Evolutionary conservation across 2,329 filamentous ascomycete species (phyloP).

Genomic region (Rhinocladiella similis): DNA sequence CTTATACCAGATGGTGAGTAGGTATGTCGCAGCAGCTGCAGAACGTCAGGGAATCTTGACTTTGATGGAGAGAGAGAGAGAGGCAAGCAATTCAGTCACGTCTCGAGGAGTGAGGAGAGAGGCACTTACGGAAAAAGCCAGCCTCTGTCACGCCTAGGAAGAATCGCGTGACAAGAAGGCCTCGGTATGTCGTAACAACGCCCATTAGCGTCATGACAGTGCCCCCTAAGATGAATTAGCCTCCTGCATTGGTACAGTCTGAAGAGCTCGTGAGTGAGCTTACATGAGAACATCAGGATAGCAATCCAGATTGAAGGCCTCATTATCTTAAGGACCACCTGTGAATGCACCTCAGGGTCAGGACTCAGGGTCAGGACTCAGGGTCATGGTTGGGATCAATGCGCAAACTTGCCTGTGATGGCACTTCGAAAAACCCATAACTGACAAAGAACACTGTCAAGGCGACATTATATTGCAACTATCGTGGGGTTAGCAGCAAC

Average conservation of each 20-base stretch:
- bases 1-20: conserved; percentile 37
- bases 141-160: conserved; percentile 51
- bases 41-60: conserved; percentile 34
- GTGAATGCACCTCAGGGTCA: no score
- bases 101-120: neutral
- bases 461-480: conserved; percentile 38
- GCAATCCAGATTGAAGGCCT: conserved; percentile 56
- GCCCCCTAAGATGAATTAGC: conserved; percentile 23
- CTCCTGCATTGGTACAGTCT: no score
- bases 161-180: conserved; percentile 51
- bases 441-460: conserved; percentile 44
- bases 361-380: no score
- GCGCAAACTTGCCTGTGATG: conserved; percentile 14
- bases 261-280: no score
- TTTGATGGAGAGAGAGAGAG: neutral
- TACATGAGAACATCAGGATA: conserved; percentile 46
- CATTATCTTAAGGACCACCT: conserved; percentile 41
- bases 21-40: conserved; percentile 30
- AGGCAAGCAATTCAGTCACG: neutral
- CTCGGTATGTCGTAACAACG: conserved; percentile 51
- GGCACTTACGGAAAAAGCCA: conserved; percentile 3
- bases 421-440: conserved; percentile 42
- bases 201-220: conserved; percentile 49
- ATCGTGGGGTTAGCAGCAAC: no score
- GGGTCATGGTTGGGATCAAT: no score